Conservation (phyloP, 768 basidiomycete species). For the Leccinum imitatum region DNA sequence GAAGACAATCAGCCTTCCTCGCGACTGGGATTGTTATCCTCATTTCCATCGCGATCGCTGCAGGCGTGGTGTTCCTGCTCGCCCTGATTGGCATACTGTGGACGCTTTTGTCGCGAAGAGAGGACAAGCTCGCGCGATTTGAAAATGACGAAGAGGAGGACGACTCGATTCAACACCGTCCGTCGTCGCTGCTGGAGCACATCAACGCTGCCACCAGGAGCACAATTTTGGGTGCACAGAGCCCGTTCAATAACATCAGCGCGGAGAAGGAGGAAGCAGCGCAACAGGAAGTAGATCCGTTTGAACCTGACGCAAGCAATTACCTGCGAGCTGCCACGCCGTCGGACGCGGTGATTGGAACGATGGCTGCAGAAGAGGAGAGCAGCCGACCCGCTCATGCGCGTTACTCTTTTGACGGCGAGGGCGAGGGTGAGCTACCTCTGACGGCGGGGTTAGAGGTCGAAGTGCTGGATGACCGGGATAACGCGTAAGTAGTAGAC, state of each 20-base stretch:
- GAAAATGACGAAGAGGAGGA: conserved; percentile 75
- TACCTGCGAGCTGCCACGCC: conserved; percentile 82
- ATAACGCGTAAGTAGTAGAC: conserved; percentile 61
- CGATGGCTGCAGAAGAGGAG: conserved; percentile 59
- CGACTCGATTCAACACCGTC: conserved; percentile 73
- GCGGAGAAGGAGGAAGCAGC: conserved; percentile 54
- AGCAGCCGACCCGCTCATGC: conserved; percentile 74
- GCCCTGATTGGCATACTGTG: conserved; percentile 84
- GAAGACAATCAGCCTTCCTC: conserved; percentile 62
- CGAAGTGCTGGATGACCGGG: conserved; percentile 76
- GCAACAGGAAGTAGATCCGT: conserved; percentile 52
- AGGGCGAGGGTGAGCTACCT: conserved; percentile 75
- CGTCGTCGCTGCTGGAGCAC: conserved; percentile 85
- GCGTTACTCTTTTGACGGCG: conserved; percentile 78
- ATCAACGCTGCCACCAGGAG: conserved; percentile 88
- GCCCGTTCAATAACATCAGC: conserved; percentile 37
- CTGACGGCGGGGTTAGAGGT: conserved; percentile 69
- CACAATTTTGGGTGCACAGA: conserved; percentile 65
- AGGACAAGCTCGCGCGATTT: conserved; percentile 66
- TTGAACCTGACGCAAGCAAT: conserved; percentile 73
- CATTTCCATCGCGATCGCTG: conserved; percentile 95
- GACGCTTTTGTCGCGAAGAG: conserved; percentile 82
- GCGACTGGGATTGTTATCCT: conserved; percentile 93
- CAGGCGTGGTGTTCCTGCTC: conserved; percentile 88
- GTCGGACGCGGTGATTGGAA: conserved; percentile 65